A percentile compares a stretch with the other conserved stretches of the same genome.
These are phyloP conservation scores for Prosopis cineraria DNA, from an alignment of 306 rosid genomes.

Conservation along the genomic window DNA sequence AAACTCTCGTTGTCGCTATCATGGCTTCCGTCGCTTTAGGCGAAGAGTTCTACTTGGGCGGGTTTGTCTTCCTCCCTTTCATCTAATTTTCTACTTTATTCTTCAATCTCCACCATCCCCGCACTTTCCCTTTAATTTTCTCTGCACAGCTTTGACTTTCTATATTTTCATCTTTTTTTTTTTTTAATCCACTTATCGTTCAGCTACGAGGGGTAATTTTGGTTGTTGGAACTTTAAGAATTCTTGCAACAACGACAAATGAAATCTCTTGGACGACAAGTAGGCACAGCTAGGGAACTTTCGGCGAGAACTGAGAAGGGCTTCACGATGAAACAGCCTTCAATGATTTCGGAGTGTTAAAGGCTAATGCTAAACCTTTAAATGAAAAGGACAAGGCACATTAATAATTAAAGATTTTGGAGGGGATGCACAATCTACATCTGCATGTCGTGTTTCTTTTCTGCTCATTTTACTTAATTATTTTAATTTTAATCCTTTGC, in stretches of 20 bases:
- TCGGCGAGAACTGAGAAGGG: conserved; percentile 29
- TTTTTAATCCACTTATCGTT: too few species aligned
- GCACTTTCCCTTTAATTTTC: background rate
- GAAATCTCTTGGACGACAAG: conserved; percentile 27
- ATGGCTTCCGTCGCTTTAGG: conserved; percentile 97
- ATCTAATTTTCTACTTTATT: background rate
- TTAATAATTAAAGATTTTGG: background rate
- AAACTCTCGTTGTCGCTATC: conserved; percentile 92
- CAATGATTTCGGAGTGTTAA: conserved; percentile 28
- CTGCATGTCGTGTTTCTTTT: background rate
- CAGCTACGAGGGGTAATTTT: background rate
- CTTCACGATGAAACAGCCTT: conserved; percentile 32
- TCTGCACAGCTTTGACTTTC: background rate
- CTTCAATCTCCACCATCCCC: background rate
- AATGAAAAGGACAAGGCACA: background rate
- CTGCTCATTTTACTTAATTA: too few species aligned
- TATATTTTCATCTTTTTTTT: too few species aligned
- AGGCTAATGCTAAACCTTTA: conserved; percentile 12
- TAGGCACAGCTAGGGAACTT: conserved; percentile 21
- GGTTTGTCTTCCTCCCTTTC: conserved; percentile 48
- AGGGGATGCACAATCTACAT: conserved; percentile 3
- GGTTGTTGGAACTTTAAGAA: background rate
- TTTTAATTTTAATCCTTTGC: background rate
- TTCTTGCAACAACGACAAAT: conserved; percentile 33
- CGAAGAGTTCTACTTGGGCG: conserved; percentile 94